A percentile compares a stretch with the other conserved stretches of the same genome.
Conservation (phyloP, 495 filamentous ascomycete genomes). For the Jackrogersella multiformis region DNA sequence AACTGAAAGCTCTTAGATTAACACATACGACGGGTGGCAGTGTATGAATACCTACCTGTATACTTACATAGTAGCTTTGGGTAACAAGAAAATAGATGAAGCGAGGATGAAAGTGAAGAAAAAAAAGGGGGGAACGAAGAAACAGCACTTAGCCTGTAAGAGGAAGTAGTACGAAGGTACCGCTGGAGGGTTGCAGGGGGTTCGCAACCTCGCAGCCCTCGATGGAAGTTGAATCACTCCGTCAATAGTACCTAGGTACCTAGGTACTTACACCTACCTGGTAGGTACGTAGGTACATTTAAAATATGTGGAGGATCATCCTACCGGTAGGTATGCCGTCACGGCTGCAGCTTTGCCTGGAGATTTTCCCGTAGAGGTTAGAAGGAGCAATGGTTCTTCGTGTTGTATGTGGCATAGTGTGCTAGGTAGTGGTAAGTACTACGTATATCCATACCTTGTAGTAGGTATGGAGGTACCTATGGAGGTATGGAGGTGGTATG, state of each 20-base stretch:
- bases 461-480: not conserved
- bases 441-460: too few relatives aligned
- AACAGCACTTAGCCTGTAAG: constrained; percentile 39
- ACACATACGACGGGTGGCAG: too few relatives aligned
- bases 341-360: constrained; percentile 34
- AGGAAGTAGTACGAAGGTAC: constrained; percentile 42
- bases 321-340: constrained; percentile 45
- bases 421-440: too few relatives aligned
- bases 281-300: too few relatives aligned
- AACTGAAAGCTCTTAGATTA: constrained; percentile 15
- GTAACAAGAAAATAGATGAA: constrained; percentile 2
- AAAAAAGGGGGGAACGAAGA: constrained; percentile 14
- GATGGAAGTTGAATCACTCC: too few relatives aligned
- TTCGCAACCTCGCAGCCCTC: too few relatives aligned
- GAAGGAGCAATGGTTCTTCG: not conserved
- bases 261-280: too few relatives aligned
- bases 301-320: constrained; percentile 40
- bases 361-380: constrained; percentile 27
- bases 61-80: not conserved
- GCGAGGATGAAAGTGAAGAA: not conserved
- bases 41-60: not conserved
- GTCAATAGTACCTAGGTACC: constrained; percentile 41
- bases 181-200: constrained; percentile 26
- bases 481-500: not conserved
- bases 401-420: constrained; percentile 8